phyloP scores from a whole-genome alignment of 768 basidiomycete genomes.

The Rhodotorula taiwanensis region DNA sequence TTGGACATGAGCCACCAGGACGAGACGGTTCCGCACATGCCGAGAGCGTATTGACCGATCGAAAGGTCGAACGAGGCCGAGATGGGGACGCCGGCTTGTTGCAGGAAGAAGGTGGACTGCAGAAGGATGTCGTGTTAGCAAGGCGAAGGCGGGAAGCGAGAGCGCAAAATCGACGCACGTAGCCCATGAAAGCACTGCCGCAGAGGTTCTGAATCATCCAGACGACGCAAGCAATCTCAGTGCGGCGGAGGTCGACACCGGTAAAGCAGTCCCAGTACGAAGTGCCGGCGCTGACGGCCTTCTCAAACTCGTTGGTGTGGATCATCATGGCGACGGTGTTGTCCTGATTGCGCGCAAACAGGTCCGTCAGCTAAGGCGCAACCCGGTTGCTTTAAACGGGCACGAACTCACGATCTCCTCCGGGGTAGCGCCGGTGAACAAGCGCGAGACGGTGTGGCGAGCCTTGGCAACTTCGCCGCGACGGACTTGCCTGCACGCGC shows the following conservation, averaged over 20 bases:
- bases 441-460: constrained; percentile 37
- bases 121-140: too few species aligned
- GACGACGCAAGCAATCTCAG: constrained; percentile 49
- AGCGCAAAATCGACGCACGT: not conserved
- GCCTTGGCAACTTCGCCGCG: constrained; percentile 43
- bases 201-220: constrained; percentile 42
- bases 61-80: not conserved
- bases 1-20: constrained; percentile 35
- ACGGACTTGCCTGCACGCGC: too few species aligned
- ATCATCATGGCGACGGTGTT: constrained; percentile 41
- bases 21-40: constrained; percentile 33
- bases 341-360: too few species aligned
- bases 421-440: constrained; percentile 32
- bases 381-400: too few species aligned
- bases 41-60: constrained; percentile 39
- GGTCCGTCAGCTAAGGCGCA: too few species aligned
- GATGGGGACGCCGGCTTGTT: constrained; percentile 39
- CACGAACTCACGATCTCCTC: too few species aligned
- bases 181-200: constrained; percentile 25
- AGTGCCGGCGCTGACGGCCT: constrained; percentile 42
- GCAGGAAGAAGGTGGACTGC: constrained; percentile 34
- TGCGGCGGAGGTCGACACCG: constrained; percentile 45
- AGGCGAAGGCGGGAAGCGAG: too few species aligned
- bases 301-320: constrained; percentile 47
- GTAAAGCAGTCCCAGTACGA: constrained; percentile 46